Base-by-base conservation (phyloP, 2,329 filamentous ascomycete species). In the Simplicillium sp. region DNA sequence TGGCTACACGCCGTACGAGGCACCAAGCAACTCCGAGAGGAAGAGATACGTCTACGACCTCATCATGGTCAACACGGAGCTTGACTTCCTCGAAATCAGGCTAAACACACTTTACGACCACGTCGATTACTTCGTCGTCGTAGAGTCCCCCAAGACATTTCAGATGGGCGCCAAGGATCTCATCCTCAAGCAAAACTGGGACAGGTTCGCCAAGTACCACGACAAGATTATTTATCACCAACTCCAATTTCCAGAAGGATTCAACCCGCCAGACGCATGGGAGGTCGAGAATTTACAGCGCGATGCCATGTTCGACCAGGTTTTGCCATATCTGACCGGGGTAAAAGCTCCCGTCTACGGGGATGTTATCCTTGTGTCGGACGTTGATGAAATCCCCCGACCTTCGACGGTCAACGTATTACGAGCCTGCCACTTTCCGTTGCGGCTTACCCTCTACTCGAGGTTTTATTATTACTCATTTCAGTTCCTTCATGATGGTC, bases 71-170 rank as follows among this genome's bases (percentile, higher is more conserved):
- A 80, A 77, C 48, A 71, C 66, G 3, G 79, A 82, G 58, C 64
- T 82, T 11, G 78, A 82, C 58, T 79, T 75, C 68, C 65, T 83
- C 34, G 78, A 83, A 54, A 73, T 84, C 37, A 73, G 77, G 9
- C 63, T 83, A 3, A 67, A 76, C 50, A 73, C 73, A 3, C 67
- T 79, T n/a, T 71, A 72, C 42, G 56, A 70, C 32, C 59, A 71
- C 33, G 75, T 82, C 44, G 78, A 83, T 59, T 80, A 80, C 57
- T 83, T 80, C 49, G 64, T 83, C 50, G 67, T 83, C 29, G 67
- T 82, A 38, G 79, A 83, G 59, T 69, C 72, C 1, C 54, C 61
- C 14, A 67, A 61, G 38, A 80, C 77, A 1, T 82, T 82, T 48
- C 78, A 77, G 13, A 70, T 70, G 29, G 60, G 59, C 1, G 57